Conservation (phyloP, 305 asterid species). For the Fraxinus platypoda region DNA sequence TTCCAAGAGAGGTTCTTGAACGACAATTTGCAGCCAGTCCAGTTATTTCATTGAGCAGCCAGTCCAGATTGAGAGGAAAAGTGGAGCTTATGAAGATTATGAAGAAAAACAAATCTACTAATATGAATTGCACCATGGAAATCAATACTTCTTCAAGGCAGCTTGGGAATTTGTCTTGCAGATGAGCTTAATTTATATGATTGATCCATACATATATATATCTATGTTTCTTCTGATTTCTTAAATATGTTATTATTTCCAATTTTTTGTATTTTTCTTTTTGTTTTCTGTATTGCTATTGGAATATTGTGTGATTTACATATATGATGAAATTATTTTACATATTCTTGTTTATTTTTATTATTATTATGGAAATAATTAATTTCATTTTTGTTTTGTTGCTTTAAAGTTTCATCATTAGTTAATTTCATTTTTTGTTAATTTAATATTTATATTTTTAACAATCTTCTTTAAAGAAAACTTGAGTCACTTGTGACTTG, state of each 20-base stretch:
- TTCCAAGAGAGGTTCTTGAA: not conserved
- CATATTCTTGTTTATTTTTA: too few species aligned
- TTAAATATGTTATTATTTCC: not conserved
- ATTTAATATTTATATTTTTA: too few species aligned
- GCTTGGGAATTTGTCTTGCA: not conserved
- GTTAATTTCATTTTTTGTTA: too few species aligned
- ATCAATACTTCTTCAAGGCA: not conserved
- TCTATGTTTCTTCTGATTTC: not conserved
- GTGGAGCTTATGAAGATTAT: conserved; percentile 21
- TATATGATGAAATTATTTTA: too few species aligned
- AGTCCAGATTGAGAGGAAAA: conserved; percentile 24
- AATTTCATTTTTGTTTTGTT: too few species aligned
- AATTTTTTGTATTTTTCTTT: not conserved
- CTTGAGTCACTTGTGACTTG: not conserved
- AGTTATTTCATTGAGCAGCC: conserved; percentile 1
- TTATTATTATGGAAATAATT: too few species aligned
- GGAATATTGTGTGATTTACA: not conserved
- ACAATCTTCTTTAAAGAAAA: not conserved
- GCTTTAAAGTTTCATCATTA: too few species aligned
- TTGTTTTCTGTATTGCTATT: too few species aligned
- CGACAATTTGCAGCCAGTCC: not conserved
- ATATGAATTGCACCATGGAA: conserved; percentile 25
- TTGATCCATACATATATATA: not conserved
- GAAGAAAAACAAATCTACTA: conserved; percentile 21
- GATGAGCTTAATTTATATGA: too few species aligned